A percentile compares a stretch with the other conserved stretches of the same genome.
Conservation (phyloP, 305 asterid species). For the Rubia tinctorum region DNA sequence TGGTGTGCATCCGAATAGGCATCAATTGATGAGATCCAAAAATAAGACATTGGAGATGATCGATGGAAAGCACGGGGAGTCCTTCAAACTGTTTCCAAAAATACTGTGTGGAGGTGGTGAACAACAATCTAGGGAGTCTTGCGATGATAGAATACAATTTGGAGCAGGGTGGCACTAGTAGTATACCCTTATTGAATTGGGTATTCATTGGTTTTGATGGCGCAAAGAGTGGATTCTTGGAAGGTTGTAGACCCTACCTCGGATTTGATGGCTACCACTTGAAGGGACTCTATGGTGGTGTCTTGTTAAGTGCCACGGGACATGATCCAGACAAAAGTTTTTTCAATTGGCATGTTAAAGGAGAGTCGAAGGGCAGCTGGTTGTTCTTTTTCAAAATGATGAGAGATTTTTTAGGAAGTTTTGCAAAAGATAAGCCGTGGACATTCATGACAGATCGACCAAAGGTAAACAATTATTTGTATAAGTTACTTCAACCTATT, state of each 20-base stretch:
- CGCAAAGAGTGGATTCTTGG: not conserved
- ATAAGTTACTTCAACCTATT: too few species aligned
- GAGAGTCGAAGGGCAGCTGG: not conserved
- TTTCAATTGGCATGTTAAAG: not conserved
- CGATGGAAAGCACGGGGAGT: not conserved
- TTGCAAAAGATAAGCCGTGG: not conserved
- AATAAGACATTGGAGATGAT: not conserved
- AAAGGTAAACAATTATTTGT: too few species aligned
- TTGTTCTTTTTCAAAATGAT: not conserved
- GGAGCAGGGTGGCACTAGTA: too few species aligned
- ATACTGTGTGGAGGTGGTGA: not conserved
- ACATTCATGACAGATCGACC: not conserved
- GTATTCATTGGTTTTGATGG: not conserved
- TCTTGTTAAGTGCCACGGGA: not conserved
- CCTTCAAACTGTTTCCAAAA: not conserved
- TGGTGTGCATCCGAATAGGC: not conserved
- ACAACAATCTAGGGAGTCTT: not conserved
- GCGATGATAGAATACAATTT: not conserved
- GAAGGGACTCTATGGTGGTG: not conserved
- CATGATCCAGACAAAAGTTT: not conserved
- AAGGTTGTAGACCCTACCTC: not conserved
- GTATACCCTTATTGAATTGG: too few species aligned
- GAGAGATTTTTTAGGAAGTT: not conserved
- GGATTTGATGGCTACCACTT: not conserved
- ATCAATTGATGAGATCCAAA: not conserved